Evolutionary conservation across 805 yeast species (phyloP), one percentile per base, ranked within the genome.

Genomic region (Ogataea pilisensis): DNA sequence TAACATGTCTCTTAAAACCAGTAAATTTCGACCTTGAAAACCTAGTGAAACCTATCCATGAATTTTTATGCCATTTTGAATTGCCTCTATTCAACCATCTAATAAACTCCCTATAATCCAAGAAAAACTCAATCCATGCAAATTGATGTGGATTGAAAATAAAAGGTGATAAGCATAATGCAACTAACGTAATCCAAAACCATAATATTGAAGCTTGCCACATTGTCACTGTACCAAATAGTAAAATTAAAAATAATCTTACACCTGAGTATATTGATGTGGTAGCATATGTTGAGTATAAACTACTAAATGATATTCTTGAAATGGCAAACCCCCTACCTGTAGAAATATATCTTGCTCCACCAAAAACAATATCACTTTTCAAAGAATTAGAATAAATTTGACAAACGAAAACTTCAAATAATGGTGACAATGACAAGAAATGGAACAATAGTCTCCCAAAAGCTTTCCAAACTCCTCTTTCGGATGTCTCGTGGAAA

Each of bases 61-160:
- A 84, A 68, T 83, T 83, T 72, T 87, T 80, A 69, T 85, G 91
- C 82, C 87, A 85, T 63, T 83, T 82, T 54, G 85, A 80, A 69
- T 85, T 85, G 76, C 95, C 95, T 73, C 93, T 81, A n/a, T 88
- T 79, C 58, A 85, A 70, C 95, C 95, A 85, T 70, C 87, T 78
- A 58, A 90, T 82, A 68, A 78, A 93, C 61, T 88, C 95, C 65
- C 96, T 80, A 77, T 93, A 93, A 66, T 93, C 99, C 63, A 91
- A 80, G 69, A 91, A 88, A 78, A 85, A 91, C 68, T 90, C 97
- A 62, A 82, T 85, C 90, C 95, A 84, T 38, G 96, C 80, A 66
- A 90, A 93, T 72, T 93, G 98, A 69, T 91, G 97, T 35, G 99
- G 99, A 69, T 93, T 93, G 79, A 88, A 93, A 46, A 93, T 60